These are phyloP conservation scores for Kluyveromyces sp. DNA, from an alignment of 1,139 yeast genomes.

Conservation along the genomic window DNA sequence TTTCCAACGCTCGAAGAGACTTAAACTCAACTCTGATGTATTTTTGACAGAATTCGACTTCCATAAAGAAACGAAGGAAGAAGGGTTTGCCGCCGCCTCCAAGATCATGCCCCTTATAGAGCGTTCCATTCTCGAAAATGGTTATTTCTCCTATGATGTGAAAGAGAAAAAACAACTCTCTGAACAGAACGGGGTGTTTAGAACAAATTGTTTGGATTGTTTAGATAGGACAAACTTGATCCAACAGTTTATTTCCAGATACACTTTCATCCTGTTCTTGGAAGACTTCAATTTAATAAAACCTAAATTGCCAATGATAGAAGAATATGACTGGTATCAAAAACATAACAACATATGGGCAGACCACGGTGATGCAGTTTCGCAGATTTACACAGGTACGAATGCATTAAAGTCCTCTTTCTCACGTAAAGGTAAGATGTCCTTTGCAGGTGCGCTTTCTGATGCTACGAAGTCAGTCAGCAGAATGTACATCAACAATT, in stretches of 20 bases:
- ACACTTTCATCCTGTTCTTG: slow-evolving; percentile 59
- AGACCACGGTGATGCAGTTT: slow-evolving; percentile 93
- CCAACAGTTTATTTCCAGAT: slow-evolving; percentile 73
- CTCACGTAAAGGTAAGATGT: slow-evolving; percentile 92
- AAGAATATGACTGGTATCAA: slow-evolving; percentile 43
- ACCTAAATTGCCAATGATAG: slow-evolving; percentile 20
- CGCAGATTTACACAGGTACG: slow-evolving; percentile 95
- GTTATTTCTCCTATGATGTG: slow-evolving; percentile 64
- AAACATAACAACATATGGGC: slow-evolving; percentile 91
- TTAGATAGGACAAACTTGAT: slow-evolving; percentile 88
- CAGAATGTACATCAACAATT: slow-evolving; percentile 90
- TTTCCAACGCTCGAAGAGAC: slow-evolving; percentile 27
- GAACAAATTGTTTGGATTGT: slow-evolving; percentile 93
- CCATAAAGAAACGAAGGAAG: slow-evolving; percentile 82
- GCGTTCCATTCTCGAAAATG: slow-evolving; percentile 65
- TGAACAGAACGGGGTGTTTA: slow-evolving; percentile 81
- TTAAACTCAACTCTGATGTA: slow-evolving; percentile 40
- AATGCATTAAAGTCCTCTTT: slow-evolving; percentile 92
- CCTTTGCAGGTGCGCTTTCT: slow-evolving; percentile 88
- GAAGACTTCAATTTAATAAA: slow-evolving; percentile 38
- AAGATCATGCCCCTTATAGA: slow-evolving; percentile 58
- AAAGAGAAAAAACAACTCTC: slow-evolving; percentile 43
- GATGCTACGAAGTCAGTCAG: slow-evolving; percentile 96
- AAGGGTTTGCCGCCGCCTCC: slow-evolving; percentile 79
- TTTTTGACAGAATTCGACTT: slow-evolving; percentile 81